A percentile compares a stretch with the other conserved stretches of the same genome.
Conservation (phyloP, 2,329 filamentous ascomycete species). For the Graphiopsis chlorocephala region DNA sequence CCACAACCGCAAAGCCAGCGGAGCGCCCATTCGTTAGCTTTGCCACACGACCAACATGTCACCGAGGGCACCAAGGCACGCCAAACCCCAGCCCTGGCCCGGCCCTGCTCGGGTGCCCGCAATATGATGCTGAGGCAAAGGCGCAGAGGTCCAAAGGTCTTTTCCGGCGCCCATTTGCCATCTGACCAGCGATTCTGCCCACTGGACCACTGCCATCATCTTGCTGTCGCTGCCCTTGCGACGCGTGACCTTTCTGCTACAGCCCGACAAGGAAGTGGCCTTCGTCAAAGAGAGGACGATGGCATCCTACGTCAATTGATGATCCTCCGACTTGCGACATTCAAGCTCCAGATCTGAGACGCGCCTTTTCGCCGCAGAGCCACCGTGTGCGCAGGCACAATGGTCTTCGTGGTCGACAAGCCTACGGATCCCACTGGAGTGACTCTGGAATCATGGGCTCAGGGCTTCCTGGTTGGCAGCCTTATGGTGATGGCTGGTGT, state of each 20-base stretch:
- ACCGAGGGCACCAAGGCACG: background rate
- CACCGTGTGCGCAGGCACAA: constrained; percentile 12
- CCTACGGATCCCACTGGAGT: constrained; percentile 24
- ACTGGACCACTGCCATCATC: background rate
- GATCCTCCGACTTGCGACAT: background rate
- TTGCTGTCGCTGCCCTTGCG: background rate
- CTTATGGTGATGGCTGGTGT: constrained; percentile 49
- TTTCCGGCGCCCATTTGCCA: background rate
- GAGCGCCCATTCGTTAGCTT: background rate
- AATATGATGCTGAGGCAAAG: background rate
- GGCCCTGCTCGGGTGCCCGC: constrained; percentile 6
- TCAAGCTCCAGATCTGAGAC: constrained; percentile 2
- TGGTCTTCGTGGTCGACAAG: constrained; percentile 29
- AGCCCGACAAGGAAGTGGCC: background rate
- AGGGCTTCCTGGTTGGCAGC: constrained; percentile 36
- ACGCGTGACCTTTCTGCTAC: background rate
- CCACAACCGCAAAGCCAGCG: background rate
- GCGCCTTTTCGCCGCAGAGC: constrained; percentile 12
- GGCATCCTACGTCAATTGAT: constrained; percentile 2
- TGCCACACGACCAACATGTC: background rate
- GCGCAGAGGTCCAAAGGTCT: background rate
- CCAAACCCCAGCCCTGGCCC: constrained; percentile 7
- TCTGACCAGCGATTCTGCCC: constrained; percentile 2
- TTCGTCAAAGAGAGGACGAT: background rate
- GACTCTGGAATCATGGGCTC: constrained; percentile 34